Percentiles rank a stretch among this genome's conserved stretches.
These are phyloP conservation scores for Penicillium antarcticum DNA, from an alignment of 495 filamentous ascomycete genomes.

Conservation along the genomic window DNA sequence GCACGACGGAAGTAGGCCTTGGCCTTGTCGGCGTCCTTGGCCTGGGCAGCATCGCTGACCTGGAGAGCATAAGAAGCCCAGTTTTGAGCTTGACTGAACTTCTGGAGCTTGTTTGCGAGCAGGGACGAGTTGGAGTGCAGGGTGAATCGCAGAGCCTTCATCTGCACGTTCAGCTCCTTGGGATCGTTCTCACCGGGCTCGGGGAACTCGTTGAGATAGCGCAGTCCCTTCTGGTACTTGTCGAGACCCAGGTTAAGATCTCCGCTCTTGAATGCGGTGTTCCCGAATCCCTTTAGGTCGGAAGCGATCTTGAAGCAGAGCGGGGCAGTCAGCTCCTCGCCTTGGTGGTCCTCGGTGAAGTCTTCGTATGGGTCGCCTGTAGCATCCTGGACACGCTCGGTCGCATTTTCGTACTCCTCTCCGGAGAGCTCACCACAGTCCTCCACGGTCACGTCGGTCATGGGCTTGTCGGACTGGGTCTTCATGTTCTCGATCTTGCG, in stretches of 20 bases:
- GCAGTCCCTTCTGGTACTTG: conserved; percentile 97
- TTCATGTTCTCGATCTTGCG: conserved; percentile 84
- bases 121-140: conserved; percentile 77
- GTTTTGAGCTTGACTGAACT: conserved; percentile 63
- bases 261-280: conserved; percentile 81
- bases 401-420: conserved; percentile 58
- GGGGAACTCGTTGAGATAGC: conserved; percentile 89
- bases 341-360: conserved; percentile 85
- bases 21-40: conserved; percentile 73
- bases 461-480: conserved; percentile 82
- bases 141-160: conserved; percentile 71
- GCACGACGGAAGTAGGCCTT: conserved; percentile 87
- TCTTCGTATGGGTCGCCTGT: conserved; percentile 95
- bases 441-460: conserved; percentile 65
- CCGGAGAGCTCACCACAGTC: conserved; percentile 85
- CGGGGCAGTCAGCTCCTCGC: conserved; percentile 56
- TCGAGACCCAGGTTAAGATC: conserved; percentile 70
- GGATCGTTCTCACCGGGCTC: conserved; percentile 63
- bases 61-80: conserved; percentile 73
- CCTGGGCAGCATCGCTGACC: conserved; percentile 49
- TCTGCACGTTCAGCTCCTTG: conserved; percentile 58
- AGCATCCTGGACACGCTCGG: conserved; percentile 64
- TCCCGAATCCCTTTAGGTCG: conserved; percentile 90
- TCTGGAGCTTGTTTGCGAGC: conserved; percentile 74
- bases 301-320: conserved; percentile 63